A percentile compares a stretch with the other conserved stretches of the same genome.
Evolutionary conservation across 768 basidiomycete species (phyloP).

Genomic region (Rhodotorula graminis): DNA sequence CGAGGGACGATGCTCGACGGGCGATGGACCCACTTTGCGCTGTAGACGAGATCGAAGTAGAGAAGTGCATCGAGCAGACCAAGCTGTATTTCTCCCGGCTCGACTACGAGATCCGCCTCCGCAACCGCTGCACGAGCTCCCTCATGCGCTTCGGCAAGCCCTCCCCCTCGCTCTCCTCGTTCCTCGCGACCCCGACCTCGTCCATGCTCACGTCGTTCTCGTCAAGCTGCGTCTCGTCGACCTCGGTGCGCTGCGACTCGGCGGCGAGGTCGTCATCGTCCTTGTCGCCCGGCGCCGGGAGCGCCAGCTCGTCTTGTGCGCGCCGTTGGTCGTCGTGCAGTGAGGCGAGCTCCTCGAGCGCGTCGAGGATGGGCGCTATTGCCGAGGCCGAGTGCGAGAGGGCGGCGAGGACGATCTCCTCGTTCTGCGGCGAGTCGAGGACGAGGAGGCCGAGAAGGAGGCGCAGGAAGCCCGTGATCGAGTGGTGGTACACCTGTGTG

Average conservation of each 20-base stretch:
- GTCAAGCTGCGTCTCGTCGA: not conserved
- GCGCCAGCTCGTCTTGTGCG: not conserved
- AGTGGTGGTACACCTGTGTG: slow-evolving; percentile 21
- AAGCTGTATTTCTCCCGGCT: too few species aligned
- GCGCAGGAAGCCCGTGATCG: slow-evolving; percentile 29
- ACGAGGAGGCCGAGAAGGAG: slow-evolving; percentile 29
- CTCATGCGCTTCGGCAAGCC: not conserved
- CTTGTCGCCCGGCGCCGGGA: not conserved
- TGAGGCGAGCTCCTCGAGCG: slow-evolving; percentile 29
- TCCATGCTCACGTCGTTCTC: not conserved
- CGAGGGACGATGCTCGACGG: slow-evolving; percentile 42
- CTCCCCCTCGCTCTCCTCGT: not conserved
- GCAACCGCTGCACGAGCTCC: not conserved
- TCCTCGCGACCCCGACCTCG: not conserved
- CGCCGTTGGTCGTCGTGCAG: slow-evolving; percentile 17
- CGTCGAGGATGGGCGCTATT: slow-evolving; percentile 11
- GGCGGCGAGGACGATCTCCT: slow-evolving; percentile 9
- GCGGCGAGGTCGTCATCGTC: not conserved
- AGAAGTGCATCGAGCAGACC: not conserved
- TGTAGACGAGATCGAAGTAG: not conserved
- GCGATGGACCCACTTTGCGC: slow-evolving; percentile 34
- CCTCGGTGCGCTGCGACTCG: not conserved
- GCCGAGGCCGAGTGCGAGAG: not conserved
- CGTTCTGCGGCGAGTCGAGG: slow-evolving; percentile 23
- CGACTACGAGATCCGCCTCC: not conserved